Percentiles rank a stretch among this genome's conserved stretches.
Conservation (phyloP, 2,329 filamentous ascomycete species). For the Hysterium pulicare region DNA sequence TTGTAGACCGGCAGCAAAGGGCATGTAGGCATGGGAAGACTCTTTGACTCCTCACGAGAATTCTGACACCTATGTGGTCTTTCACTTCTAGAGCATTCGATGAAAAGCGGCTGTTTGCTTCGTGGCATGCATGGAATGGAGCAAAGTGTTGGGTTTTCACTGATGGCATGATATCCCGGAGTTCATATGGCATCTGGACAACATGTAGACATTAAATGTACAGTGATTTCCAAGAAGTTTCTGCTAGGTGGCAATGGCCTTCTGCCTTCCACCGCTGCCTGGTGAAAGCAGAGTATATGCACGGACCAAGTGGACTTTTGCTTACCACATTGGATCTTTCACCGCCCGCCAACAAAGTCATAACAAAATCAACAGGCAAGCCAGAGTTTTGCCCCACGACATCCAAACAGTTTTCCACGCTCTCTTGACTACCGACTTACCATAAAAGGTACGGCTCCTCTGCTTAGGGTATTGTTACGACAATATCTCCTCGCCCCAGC, state of each 20-base stretch:
- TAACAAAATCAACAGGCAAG: conserved; percentile 23
- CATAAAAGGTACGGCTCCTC: conserved; percentile 18
- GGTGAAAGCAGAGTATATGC: neutral
- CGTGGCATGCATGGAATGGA: conserved; percentile 33
- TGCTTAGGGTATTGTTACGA: conserved; percentile 7
- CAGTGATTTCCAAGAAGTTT: neutral
- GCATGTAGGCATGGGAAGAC: too few relatives aligned
- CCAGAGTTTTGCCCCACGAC: conserved; percentile 33
- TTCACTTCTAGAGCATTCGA: too few relatives aligned
- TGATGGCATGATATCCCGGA: conserved; percentile 34
- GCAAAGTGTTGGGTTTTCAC: conserved; percentile 19
- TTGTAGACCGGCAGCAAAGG: too few relatives aligned
- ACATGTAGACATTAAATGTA: neutral
- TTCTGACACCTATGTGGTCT: too few relatives aligned
- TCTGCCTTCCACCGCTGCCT: conserved; percentile 11
- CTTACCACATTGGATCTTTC: conserved; percentile 8
- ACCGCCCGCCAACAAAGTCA: conserved; percentile 28
- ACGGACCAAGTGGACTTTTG: conserved; percentile 8
- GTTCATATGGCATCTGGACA: conserved; percentile 15
- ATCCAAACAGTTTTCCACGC: conserved; percentile 22
- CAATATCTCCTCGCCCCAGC: neutral
- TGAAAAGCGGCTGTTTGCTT: conserved; percentile 26
- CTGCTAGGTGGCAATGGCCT: neutral
- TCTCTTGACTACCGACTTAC: conserved; percentile 11
- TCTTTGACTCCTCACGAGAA: too few relatives aligned